Conservation (phyloP, 2,329 filamentous ascomycete genomes). For the Penicillium sp. region DNA sequence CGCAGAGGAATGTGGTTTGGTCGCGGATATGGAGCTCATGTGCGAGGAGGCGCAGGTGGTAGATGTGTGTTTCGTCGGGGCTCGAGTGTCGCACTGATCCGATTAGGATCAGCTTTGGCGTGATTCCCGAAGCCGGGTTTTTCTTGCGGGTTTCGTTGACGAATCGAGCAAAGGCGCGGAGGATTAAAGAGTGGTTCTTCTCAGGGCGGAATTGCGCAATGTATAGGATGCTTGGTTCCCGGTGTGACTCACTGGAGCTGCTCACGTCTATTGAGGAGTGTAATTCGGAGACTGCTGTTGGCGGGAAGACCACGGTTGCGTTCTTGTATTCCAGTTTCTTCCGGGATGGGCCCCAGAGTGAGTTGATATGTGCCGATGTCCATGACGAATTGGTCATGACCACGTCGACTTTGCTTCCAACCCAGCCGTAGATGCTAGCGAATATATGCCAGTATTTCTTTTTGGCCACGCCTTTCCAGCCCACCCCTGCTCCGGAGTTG, state of each 20-base stretch:
- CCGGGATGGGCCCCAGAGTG: conserved; percentile 65
- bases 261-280: conserved; percentile 70
- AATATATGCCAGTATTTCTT: conserved; percentile 83
- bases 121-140: conserved; percentile 36
- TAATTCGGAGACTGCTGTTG: conserved; percentile 83
- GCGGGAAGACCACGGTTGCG: conserved; percentile 75
- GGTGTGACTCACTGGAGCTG: conserved; percentile 61
- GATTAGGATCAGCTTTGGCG: conserved; percentile 72
- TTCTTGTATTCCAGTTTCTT: conserved; percentile 42
- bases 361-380: conserved; percentile 80
- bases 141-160: conserved; percentile 52
- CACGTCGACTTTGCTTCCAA: conserved; percentile 79
- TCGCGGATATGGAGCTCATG: conserved; percentile 84
- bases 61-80: conserved; percentile 60
- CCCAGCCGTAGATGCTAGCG: conserved; percentile 73
- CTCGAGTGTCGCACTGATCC: conserved; percentile 78
- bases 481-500: conserved; percentile 77
- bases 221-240: conserved; percentile 75
- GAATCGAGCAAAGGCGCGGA: conserved; percentile 79
- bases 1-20: conserved; percentile 78
- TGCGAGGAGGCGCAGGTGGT: conserved; percentile 78
- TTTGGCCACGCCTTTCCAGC: conserved; percentile 68
- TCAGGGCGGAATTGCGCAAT: conserved; percentile 97
- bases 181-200: conserved; percentile 87
- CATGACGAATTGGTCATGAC: conserved; percentile 98